phyloP scores from a whole-genome alignment of 495 filamentous ascomycete species.

The Penicillium canariense region DNA sequence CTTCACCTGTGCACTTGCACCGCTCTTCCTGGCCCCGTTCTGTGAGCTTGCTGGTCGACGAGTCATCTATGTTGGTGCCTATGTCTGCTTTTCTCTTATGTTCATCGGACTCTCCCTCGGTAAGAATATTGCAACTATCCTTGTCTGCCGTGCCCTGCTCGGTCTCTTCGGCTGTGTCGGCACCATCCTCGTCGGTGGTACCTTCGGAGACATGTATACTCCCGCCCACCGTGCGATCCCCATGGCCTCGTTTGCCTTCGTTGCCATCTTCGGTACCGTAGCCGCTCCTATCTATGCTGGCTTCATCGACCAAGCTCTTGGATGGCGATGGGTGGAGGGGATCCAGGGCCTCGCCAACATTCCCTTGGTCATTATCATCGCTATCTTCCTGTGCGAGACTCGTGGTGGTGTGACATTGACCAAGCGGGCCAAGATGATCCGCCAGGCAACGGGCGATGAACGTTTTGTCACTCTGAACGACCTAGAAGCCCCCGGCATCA shows the following conservation, averaged over 20 bases:
- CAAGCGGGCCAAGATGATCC: conserved; percentile 59
- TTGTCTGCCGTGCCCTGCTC: conserved; percentile 67
- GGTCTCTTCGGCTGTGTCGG: conserved; percentile 76
- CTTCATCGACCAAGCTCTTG: conserved; percentile 62
- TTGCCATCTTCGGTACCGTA: conserved; percentile 74
- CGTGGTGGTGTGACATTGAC: conserved; percentile 58
- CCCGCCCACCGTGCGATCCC: conserved; percentile 73
- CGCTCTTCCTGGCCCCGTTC: conserved; percentile 45
- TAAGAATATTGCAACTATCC: conserved; percentile 66
- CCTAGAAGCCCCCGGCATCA: conserved; percentile 36
- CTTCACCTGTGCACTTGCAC: conserved; percentile 41
- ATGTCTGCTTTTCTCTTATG: conserved; percentile 38
- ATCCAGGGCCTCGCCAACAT: conserved; percentile 70
- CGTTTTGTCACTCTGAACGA: conserved; percentile 70
- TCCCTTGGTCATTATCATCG: conserved; percentile 52
- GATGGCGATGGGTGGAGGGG: conserved; percentile 83
- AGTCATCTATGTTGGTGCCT: conserved; percentile 40
- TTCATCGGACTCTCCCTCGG: conserved; percentile 43
- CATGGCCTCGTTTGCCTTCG: conserved; percentile 75
- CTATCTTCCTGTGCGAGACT: conserved; percentile 65
- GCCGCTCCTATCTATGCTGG: conserved; percentile 69
- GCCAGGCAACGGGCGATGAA: conserved; percentile 56
- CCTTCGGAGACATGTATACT: conserved; percentile 69
- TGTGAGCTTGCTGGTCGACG: conserved; percentile 43
- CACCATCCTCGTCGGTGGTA: conserved; percentile 76